phyloP scores from a whole-genome alignment of 2,329 filamentous ascomycete species.

The Dichotomopilus funicola region DNA sequence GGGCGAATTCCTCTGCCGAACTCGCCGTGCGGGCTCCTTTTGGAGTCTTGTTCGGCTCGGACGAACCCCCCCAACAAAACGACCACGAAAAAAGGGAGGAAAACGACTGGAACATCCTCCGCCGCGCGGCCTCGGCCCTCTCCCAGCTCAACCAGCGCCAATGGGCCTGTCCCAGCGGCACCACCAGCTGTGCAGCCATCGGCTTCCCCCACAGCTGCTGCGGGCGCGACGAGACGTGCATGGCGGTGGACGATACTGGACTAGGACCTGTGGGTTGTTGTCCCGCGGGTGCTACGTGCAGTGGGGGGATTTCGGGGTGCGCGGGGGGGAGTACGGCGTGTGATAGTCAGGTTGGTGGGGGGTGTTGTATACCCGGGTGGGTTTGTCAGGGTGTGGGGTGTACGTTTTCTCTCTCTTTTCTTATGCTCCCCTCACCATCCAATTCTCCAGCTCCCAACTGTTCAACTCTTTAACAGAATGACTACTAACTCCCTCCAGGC shows the following conservation, averaged over 20 bases:
- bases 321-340: slow-evolving; percentile 58
- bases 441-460: background rate
- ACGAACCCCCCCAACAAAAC: background rate
- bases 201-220: slow-evolving; percentile 69
- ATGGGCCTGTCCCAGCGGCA: slow-evolving; percentile 61
- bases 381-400: slow-evolving; percentile 65
- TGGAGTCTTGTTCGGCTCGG: slow-evolving; percentile 37
- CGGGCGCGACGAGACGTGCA: slow-evolving; percentile 57
- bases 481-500: slow-evolving; percentile 29
- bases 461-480: background rate
- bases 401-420: slow-evolving; percentile 34
- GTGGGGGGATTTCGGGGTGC: slow-evolving; percentile 57
- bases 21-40: slow-evolving; percentile 45
- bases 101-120: slow-evolving; percentile 28
- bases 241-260: slow-evolving; percentile 54
- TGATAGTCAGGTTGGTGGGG: slow-evolving; percentile 58
- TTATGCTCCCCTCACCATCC: slow-evolving; percentile 20
- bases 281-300: slow-evolving; percentile 57
- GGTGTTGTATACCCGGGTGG: slow-evolving; percentile 69
- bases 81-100: background rate
- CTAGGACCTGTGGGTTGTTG: slow-evolving; percentile 71
- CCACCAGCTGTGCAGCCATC: slow-evolving; percentile 57
- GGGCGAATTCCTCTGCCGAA: slow-evolving; percentile 29
- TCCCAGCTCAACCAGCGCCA: slow-evolving; percentile 48
- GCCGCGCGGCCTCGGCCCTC: slow-evolving; percentile 42